phyloP scores from a whole-genome alignment of 108 stramenopile genomes.

The Cyclotella atomus region DNA sequence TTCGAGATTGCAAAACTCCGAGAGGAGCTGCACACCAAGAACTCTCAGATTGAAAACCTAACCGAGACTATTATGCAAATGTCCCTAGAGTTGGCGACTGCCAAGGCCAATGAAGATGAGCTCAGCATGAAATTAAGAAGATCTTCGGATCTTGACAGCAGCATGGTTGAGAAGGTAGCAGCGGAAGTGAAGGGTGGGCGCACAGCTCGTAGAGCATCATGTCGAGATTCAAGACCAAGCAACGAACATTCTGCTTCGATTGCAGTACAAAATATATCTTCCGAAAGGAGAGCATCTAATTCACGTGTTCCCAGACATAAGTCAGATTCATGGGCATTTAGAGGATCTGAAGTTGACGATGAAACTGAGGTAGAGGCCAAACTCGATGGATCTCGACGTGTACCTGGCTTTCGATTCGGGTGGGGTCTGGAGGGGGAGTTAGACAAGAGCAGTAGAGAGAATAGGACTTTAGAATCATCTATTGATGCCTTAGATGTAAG shows the following conservation, averaged over 20 bases:
- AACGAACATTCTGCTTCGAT: background rate
- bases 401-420: background rate
- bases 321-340: constrained; percentile 14
- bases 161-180: background rate
- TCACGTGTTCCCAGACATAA: background rate
- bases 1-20: constrained; percentile 5
- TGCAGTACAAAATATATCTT: background rate
- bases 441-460: background rate
- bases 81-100: constrained; percentile 6
- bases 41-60: constrained; percentile 9
- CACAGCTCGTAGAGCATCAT: background rate
- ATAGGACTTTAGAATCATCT: background rate
- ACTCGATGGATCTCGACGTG: background rate
- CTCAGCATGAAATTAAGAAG: background rate
- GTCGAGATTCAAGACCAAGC: background rate
- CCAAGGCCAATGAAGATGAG: constrained; percentile 9
- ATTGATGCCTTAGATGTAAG: background rate
- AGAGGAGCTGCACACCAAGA: constrained; percentile 1
- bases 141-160: background rate
- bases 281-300: background rate
- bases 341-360: background rate
- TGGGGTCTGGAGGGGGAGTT: background rate
- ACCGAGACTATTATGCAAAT: constrained; percentile 13
- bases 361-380: background rate
- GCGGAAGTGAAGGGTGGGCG: background rate